A percentile compares a stretch with the other conserved stretches of the same genome.
Evolutionary conservation across 2,329 filamentous ascomycete species (phyloP).

Genomic region (Cylindrodendrum hubeiense): DNA sequence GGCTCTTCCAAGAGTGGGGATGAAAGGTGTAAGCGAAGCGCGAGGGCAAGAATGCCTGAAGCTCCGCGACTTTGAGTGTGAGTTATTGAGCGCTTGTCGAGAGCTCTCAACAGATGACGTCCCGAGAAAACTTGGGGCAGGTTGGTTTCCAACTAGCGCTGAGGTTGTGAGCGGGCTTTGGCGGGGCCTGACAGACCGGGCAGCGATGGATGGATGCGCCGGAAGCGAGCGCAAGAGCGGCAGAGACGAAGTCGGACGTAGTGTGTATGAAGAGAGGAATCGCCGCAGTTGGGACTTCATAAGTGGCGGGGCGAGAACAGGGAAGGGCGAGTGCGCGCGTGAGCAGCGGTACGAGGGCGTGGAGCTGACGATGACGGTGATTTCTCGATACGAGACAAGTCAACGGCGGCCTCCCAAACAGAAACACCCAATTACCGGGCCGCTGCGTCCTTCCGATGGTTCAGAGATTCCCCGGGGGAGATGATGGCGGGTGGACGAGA

Average conservation of each 20-base stretch:
- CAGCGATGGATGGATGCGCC: slow-evolving; percentile 30
- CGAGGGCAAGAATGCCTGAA: neutral
- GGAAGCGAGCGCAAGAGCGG: slow-evolving; percentile 24
- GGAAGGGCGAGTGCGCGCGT: slow-evolving; percentile 31
- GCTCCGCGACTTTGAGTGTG: neutral
- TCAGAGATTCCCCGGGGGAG: neutral
- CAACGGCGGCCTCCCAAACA: slow-evolving; percentile 20
- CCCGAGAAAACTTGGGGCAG: neutral
- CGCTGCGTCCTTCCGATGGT: neutral
- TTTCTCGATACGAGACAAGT: slow-evolving; percentile 38
- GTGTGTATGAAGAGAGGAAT: slow-evolving; percentile 29
- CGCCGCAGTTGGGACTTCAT: slow-evolving; percentile 40
- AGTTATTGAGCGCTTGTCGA: neutral
- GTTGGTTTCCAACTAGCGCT: slow-evolving; percentile 6
- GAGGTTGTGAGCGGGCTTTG: slow-evolving; percentile 28
- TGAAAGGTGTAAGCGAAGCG: neutral
- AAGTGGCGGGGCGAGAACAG: slow-evolving; percentile 27
- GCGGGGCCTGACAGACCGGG: slow-evolving; percentile 26
- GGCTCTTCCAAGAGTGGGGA: slow-evolving; percentile 10
- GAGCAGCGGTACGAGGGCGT: slow-evolving; percentile 29
- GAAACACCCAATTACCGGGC: slow-evolving; percentile 1
- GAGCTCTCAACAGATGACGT: slow-evolving; percentile 24
- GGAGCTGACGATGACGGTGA: slow-evolving; percentile 34
- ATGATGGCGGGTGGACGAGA: neutral
- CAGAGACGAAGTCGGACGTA: slow-evolving; percentile 17